Percentiles rank a stretch among this genome's conserved stretches.
These are phyloP conservation scores for Ustilago lituana DNA, from an alignment of 1,284 basidiomycete genomes.

Conservation along the genomic window DNA sequence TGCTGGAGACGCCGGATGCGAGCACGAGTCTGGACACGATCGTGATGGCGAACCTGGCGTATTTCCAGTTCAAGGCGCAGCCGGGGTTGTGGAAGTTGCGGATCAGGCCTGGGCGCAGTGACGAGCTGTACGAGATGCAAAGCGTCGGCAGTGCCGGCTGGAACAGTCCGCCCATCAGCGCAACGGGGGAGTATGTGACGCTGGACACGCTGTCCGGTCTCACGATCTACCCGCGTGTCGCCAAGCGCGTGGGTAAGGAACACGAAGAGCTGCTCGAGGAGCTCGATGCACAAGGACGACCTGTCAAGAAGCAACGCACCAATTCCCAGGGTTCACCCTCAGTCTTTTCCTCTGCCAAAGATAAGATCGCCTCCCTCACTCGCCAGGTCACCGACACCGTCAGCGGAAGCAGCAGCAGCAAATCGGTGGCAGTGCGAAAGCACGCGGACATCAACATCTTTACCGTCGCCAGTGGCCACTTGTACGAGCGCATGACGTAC, in stretches of 20 bases:
- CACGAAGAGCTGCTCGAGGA: conserved; percentile 76
- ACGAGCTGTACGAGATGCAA: conserved; percentile 81
- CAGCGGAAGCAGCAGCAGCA: not conserved
- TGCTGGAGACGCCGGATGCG: conserved; percentile 56
- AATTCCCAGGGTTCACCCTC: not conserved
- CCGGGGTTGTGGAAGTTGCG: conserved; percentile 86
- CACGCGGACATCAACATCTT: conserved; percentile 91
- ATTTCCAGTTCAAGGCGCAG: conserved; percentile 91
- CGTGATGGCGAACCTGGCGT: conserved; percentile 93
- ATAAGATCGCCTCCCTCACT: conserved; percentile 13
- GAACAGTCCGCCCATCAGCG: conserved; percentile 76
- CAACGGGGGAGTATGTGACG: conserved; percentile 67
- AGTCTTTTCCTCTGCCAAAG: conserved; percentile 17
- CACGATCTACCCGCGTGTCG: conserved; percentile 84
- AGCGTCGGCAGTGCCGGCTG: conserved; percentile 79
- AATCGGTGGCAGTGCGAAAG: conserved; percentile 1
- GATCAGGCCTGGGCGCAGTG: conserved; percentile 82
- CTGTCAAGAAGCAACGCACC: conserved; percentile 15
- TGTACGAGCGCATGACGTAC: conserved; percentile 96
- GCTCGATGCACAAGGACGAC: conserved; percentile 34
- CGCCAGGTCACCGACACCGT: not conserved
- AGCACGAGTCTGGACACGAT: conserved; percentile 64
- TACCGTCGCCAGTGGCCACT: conserved; percentile 92
- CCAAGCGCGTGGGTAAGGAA: conserved; percentile 80
- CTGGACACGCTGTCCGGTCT: conserved; percentile 87